Base-by-base conservation (phyloP, 768 basidiomycete genomes). In the Mycena alexandri region DNA sequence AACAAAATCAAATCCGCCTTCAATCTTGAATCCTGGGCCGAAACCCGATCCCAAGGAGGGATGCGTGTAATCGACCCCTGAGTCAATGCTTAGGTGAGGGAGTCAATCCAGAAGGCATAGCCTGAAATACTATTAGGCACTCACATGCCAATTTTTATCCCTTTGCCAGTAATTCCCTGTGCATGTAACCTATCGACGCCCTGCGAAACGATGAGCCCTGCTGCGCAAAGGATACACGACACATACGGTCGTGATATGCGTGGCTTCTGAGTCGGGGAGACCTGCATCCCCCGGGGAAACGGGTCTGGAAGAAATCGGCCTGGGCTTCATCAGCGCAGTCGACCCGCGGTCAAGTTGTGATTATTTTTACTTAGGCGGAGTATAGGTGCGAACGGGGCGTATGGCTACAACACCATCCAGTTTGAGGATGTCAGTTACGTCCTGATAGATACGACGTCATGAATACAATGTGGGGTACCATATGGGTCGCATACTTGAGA, bases 171-270 rank as follows among this genome's bases (percentile, higher is more conserved):
- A 71, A 88, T 83, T 0, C 89, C 90, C 67, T 83, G 72, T 7
- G 88, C 87, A 73, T 92, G 90, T 21, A 90, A 81, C 66, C 84
- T 86, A 71, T 91, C 87, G 2, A 91, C 90, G 21, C 89, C 87
- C 86, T 88, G 58, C 25, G 42, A 36, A 46, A 41, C 50, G 41
- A 29, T 38, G 55, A 53, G 14, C 25, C 44, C 3, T 29, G 8
- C 29, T 9, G 7, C 10, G 21, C 19, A 6, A 29, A 65, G 46
- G 38, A 36, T 56, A 29, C 29, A 44, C 24, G 11, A 22, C n/a
- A 73, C 79, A 67, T 68, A 87, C 89, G 33, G 86, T 89, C 56
- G 87, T 69, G 52, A 87, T 75, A 69, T 90, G 53, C n/a, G 33
- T 54, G 21, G 85, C 84, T 71, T 85, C 77, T 5, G 82, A 63